Evolutionary conservation across 345 rosid species (phyloP).

Genomic region (Lagerstroemia speciosa): DNA sequence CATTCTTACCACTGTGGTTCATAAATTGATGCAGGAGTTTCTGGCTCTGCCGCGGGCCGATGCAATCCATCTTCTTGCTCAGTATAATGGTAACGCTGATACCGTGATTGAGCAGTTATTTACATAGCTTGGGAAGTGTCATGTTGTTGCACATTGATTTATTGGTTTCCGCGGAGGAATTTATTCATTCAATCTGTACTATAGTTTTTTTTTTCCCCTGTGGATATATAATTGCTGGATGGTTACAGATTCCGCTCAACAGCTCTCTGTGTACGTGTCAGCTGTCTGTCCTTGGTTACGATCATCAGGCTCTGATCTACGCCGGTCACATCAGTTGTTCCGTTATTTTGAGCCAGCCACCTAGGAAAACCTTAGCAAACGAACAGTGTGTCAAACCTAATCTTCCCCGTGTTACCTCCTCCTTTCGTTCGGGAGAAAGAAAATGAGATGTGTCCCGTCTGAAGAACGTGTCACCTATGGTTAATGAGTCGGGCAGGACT

Average conservation of each 20-base stretch:
- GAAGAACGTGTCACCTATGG: no score
- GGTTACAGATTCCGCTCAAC: neutral
- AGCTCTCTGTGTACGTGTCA: neutral
- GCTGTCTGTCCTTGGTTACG: neutral
- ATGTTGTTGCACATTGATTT: constrained; percentile 1
- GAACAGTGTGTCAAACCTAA: no score
- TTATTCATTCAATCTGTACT: constrained; percentile 10
- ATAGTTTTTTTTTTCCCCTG: neutral
- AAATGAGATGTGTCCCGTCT: no score
- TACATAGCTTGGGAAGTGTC: constrained; percentile 22
- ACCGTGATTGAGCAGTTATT: constrained; percentile 79
- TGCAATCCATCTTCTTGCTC: constrained; percentile 85
- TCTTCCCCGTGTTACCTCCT: no score
- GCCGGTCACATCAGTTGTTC: no score
- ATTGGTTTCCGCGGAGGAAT: constrained; percentile 13
- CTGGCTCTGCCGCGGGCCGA: constrained; percentile 95
- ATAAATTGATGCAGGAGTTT: constrained; percentile 57
- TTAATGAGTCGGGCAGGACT: no score
- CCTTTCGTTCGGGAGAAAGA: no score
- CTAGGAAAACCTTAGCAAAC: no score
- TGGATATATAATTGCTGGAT: neutral
- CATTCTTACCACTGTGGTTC: neutral
- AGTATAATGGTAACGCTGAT: constrained; percentile 80
- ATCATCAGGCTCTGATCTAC: no score
- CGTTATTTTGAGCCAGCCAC: no score